Evolutionary conservation across 2,329 filamentous ascomycete species (phyloP).

Genomic region (Ophiocordyceps camponoti-leonardi): DNA sequence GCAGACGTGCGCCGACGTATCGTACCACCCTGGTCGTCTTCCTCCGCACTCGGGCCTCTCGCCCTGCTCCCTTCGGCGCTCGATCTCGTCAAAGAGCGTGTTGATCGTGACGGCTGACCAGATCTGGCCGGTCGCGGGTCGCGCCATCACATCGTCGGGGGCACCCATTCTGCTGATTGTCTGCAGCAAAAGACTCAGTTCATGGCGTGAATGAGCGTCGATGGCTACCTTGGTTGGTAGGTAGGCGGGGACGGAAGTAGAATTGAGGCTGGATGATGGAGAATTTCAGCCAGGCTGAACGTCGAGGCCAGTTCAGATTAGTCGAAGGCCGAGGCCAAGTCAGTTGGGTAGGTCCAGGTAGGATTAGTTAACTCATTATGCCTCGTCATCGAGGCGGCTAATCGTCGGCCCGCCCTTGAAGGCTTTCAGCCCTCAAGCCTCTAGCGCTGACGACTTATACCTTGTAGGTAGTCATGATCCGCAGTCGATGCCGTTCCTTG

Average conservation of each 20-base stretch:
- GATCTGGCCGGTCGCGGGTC: conserved; percentile 9
- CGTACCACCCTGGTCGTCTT: conserved; percentile 37
- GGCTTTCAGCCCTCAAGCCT: background rate
- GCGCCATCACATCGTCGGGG: conserved; percentile 3
- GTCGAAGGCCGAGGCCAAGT: background rate
- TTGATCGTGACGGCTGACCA: conserved; percentile 35
- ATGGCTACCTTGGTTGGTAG: background rate
- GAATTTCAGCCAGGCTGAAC: background rate
- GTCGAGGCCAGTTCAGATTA: background rate
- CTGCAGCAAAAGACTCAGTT: background rate
- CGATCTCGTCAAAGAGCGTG: conserved; percentile 33
- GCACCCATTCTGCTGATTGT: conserved; percentile 3
- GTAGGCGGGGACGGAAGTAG: background rate
- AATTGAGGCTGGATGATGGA: background rate
- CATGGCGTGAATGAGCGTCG: background rate
- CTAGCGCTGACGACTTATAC: background rate
- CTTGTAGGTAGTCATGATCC: no score
- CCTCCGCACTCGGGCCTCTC: conserved; percentile 35
- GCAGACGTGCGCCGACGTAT: conserved; percentile 49
- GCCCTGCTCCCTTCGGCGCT: conserved; percentile 23
- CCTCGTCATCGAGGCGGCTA: background rate
- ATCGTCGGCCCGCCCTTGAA: background rate
- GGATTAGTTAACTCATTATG: background rate
- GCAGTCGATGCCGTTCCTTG: background rate
- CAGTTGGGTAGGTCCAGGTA: no score